Percentiles rank a stretch among this genome's conserved stretches.
These are phyloP conservation scores for Blastomyces silverae DNA, from an alignment of 2,329 filamentous ascomycete genomes.

Conservation along the genomic window DNA sequence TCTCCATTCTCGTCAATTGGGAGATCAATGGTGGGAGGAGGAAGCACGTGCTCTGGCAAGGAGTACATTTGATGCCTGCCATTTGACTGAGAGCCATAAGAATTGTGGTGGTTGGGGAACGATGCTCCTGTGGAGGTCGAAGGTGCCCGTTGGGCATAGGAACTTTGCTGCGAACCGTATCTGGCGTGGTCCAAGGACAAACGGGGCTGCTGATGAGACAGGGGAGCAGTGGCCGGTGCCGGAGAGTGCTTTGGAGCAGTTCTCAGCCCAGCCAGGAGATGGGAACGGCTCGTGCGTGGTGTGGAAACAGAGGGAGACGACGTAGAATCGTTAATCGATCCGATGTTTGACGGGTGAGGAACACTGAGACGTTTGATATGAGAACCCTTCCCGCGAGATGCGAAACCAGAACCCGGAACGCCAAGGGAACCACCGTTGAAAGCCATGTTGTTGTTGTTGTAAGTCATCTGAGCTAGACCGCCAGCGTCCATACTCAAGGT, in stretches of 20 bases:
- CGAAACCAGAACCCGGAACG: slow-evolving; percentile 72
- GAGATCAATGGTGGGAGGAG: slow-evolving; percentile 55
- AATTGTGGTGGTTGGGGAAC: slow-evolving; percentile 43
- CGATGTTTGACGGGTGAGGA: slow-evolving; percentile 64
- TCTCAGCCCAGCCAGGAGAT: slow-evolving; percentile 84
- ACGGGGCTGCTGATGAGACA: slow-evolving; percentile 49
- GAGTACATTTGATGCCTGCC: slow-evolving; percentile 54
- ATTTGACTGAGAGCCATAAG: slow-evolving; percentile 27
- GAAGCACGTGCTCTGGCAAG: slow-evolving; percentile 75
- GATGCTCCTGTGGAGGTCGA: slow-evolving; percentile 54
- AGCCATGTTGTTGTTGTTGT: slow-evolving; percentile 71
- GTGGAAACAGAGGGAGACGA: slow-evolving; percentile 65
- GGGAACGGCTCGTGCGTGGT: slow-evolving; percentile 87
- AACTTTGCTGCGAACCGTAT: slow-evolving; percentile 35
- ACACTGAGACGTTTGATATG: slow-evolving; percentile 83
- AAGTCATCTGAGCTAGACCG: slow-evolving; percentile 99
- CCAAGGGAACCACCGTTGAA: slow-evolving; percentile 61
- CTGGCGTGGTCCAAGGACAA: slow-evolving; percentile 44
- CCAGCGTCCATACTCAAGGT: slow-evolving; percentile 71
- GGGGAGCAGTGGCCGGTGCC: slow-evolving; percentile 60
- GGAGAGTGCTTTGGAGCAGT: slow-evolving; percentile 84
- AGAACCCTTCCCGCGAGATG: slow-evolving; percentile 75
- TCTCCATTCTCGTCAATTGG: slow-evolving; percentile 59
- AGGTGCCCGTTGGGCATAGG: slow-evolving; percentile 44
- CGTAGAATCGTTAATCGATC: slow-evolving; percentile 57